These are phyloP conservation scores for Hanseniaspora occidentalis DNA, from an alignment of 805 yeast genomes.

Conservation along the genomic window DNA sequence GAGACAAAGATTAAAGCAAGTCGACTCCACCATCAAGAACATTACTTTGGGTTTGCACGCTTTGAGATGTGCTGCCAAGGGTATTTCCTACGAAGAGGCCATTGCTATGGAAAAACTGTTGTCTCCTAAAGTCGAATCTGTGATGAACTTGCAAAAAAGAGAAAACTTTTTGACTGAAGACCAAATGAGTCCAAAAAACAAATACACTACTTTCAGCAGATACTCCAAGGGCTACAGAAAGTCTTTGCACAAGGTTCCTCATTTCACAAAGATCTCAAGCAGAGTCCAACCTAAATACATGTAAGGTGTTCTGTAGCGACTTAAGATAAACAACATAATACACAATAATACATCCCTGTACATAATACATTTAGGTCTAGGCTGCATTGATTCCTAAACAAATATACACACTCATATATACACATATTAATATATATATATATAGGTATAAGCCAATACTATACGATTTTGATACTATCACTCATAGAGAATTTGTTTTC, in stretches of 20 bases:
- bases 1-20: constrained; percentile 68
- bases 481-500: too few relatives aligned
- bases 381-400: too few relatives aligned
- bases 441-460: too few relatives aligned
- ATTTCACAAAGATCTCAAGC: constrained; percentile 78
- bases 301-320: constrained; percentile 19
- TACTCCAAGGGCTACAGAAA: constrained; percentile 72
- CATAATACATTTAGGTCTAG: background rate
- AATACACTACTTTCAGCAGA: constrained; percentile 76
- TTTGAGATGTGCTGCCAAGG: constrained; percentile 14
- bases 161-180: constrained; percentile 58
- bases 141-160: constrained; percentile 22
- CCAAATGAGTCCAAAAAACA: constrained; percentile 73
- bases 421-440: too few relatives aligned
- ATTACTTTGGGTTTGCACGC: constrained; percentile 28
- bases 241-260: constrained; percentile 76
- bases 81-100: constrained; percentile 13
- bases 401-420: too few relatives aligned
- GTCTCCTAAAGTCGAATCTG: constrained; percentile 18
- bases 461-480: too few relatives aligned
- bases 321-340: too few relatives aligned
- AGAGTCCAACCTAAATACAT: constrained; percentile 69
- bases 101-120: constrained; percentile 9
- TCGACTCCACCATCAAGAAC: constrained; percentile 65
- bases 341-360: background rate